These are phyloP conservation scores for Phytophthora boehmeriae DNA, from an alignment of 352 stramenopile genomes.

Conservation along the genomic window DNA sequence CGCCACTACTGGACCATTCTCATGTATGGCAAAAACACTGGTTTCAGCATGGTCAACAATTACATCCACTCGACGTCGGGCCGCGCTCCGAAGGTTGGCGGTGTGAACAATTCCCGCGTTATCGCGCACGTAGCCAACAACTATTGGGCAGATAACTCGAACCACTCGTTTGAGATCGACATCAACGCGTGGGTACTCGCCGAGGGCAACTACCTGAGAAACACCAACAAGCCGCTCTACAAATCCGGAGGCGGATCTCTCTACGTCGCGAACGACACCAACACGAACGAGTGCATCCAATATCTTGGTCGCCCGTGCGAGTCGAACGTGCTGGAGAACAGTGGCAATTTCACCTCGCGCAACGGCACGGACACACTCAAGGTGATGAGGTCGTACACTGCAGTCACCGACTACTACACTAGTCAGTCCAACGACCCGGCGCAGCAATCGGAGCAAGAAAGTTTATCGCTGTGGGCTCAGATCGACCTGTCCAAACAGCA, in stretches of 20 bases:
- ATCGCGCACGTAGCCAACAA: conserved; percentile 36
- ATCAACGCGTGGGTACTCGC: conserved; percentile 27
- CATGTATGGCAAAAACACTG: conserved; percentile 34
- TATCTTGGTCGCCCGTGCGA: conserved; percentile 27
- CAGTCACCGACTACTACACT: conserved; percentile 8
- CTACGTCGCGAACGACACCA: conserved; percentile 10
- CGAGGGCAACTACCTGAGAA: conserved; percentile 46
- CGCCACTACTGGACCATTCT: conserved; percentile 59
- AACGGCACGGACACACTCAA: conserved; percentile 16
- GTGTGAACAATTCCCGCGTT: conserved; percentile 16
- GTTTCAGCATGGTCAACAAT: conserved; percentile 42
- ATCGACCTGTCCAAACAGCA: conserved; percentile 2
- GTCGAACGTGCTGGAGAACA: conserved; percentile 30
- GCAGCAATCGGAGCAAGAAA: conserved; percentile 4
- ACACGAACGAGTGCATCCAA: conserved; percentile 12
- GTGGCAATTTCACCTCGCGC: conserved; percentile 29
- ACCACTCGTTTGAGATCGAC: conserved; percentile 27
- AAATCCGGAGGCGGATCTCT: conserved; percentile 9
- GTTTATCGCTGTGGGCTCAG: not conserved
- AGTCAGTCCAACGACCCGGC: conserved; percentile 4
- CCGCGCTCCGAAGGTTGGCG: conserved; percentile 35
- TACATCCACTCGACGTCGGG: conserved; percentile 50
- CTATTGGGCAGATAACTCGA: conserved; percentile 39
- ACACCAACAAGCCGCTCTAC: conserved; percentile 25
- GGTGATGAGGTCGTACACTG: conserved; percentile 7